Conservation (phyloP, 176 grass and related monocot genomes). For the Cymbopogon citratus region DNA sequence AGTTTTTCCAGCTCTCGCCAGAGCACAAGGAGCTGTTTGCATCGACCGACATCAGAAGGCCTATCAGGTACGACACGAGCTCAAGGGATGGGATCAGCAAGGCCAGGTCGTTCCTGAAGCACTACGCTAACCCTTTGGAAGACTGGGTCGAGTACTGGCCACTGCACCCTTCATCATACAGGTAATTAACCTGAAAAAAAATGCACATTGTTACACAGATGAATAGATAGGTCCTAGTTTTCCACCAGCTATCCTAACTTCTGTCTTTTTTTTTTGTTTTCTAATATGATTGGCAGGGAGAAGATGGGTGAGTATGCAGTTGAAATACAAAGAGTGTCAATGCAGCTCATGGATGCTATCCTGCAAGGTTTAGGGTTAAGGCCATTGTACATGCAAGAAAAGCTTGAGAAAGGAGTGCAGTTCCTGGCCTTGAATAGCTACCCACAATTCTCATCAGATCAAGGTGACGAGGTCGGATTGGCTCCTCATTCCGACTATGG, state of each 20-base stretch:
- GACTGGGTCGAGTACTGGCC: constrained; percentile 66
- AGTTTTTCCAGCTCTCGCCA: constrained; percentile 47
- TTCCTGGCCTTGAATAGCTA: constrained; percentile 63
- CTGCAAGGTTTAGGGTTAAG: constrained; percentile 56
- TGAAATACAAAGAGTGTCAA: constrained; percentile 38
- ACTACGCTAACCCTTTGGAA: constrained; percentile 58
- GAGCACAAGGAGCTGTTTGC: constrained; percentile 50
- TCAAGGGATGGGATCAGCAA: constrained; percentile 30
- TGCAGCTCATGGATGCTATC: constrained; percentile 50
- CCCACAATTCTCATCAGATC: constrained; percentile 4
- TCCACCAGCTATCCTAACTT: neutral
- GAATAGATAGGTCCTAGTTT: neutral
- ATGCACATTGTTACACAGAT: neutral
- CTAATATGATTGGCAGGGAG: constrained; percentile 25
- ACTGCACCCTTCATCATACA: constrained; percentile 43
- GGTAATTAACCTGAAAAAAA: constrained; percentile 32
- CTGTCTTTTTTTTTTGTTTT: neutral
- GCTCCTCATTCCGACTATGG: constrained; percentile 65
- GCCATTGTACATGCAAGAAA: constrained; percentile 37
- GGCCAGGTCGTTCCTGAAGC: constrained; percentile 64
- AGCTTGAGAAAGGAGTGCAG: constrained; percentile 57
- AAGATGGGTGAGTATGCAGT: constrained; percentile 51
- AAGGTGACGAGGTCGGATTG: constrained; percentile 35
- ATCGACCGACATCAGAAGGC: constrained; percentile 41
- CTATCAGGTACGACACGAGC: constrained; percentile 58